Conservation (phyloP, 2,329 filamentous ascomycete species). For the Hymenoscyphus occultus region DNA sequence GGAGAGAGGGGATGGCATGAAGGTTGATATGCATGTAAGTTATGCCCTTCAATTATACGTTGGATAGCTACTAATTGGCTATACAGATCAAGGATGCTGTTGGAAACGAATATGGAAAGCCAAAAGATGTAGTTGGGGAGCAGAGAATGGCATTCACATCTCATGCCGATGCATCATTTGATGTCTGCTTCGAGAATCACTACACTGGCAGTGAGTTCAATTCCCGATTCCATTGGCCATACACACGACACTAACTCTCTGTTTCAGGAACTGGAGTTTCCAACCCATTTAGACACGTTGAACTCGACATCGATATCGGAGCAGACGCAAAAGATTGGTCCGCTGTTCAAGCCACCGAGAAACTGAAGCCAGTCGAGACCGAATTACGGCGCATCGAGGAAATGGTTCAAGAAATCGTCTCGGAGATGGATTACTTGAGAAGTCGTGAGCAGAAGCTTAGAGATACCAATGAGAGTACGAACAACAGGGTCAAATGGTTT, state of each 20-base stretch:
- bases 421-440: slow-evolving; percentile 95
- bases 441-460: slow-evolving; percentile 87
- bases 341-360: slow-evolving; percentile 92
- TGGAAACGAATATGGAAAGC: slow-evolving; percentile 91
- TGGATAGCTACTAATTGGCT: slow-evolving; percentile 7
- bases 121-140: slow-evolving; percentile 86
- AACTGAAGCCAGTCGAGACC: slow-evolving; percentile 94
- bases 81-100: slow-evolving; percentile 86
- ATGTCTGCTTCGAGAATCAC: slow-evolving; percentile 93
- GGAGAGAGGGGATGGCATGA: slow-evolving; percentile 85
- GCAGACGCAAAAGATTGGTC: slow-evolving; percentile 87
- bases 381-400: slow-evolving; percentile 93
- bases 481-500: slow-evolving; percentile 98
- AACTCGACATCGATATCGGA: slow-evolving; percentile 39
- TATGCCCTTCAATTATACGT: slow-evolving; percentile 12
- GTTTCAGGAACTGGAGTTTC: slow-evolving; percentile 23
- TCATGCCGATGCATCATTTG: slow-evolving; percentile 86
- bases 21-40: slow-evolving; percentile 88
- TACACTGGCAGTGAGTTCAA: slow-evolving; percentile 62
- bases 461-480: slow-evolving; percentile 99
- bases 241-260: slow-evolving; percentile 9
- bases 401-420: slow-evolving; percentile 81
- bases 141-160: slow-evolving; percentile 86
- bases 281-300: slow-evolving; percentile 60
- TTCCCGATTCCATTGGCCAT: neutral